Conservation (phyloP, 1,284 basidiomycete species). For the Sporisorium graminicola region DNA sequence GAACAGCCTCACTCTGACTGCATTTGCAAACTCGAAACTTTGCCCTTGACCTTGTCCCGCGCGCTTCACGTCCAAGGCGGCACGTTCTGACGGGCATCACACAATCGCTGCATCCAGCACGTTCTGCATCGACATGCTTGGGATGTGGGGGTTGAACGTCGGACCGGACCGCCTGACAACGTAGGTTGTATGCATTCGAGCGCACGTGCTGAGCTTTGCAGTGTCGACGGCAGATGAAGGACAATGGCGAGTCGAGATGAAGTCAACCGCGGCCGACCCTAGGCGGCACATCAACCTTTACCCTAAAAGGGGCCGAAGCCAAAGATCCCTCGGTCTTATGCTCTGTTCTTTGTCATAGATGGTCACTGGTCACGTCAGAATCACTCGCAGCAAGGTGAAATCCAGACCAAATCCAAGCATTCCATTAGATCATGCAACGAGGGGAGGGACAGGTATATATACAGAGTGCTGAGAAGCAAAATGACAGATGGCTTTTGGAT, state of each 20-base stretch:
- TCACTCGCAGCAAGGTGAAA: too few species aligned
- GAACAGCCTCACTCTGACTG: too few species aligned
- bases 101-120: background rate
- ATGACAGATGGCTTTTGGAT: background rate
- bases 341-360: too few species aligned
- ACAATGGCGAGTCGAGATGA: background rate
- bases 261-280: background rate
- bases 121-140: background rate
- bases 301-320: background rate
- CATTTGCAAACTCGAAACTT: too few species aligned
- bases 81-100: background rate
- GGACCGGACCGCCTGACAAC: background rate
- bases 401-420: background rate
- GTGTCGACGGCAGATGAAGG: background rate
- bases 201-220: background rate
- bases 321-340: too few species aligned
- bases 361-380: too few species aligned
- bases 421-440: background rate
- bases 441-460: slow-evolving; percentile 1
- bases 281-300: background rate
- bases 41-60: too few species aligned
- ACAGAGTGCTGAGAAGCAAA: background rate
- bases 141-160: background rate
- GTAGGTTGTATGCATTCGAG: background rate
- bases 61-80: background rate